Evolutionary conservation across 352 stramenopile genomes (phyloP), one percentile per base, ranked within the genome.

Genomic region (Pythium grandisporangium): DNA sequence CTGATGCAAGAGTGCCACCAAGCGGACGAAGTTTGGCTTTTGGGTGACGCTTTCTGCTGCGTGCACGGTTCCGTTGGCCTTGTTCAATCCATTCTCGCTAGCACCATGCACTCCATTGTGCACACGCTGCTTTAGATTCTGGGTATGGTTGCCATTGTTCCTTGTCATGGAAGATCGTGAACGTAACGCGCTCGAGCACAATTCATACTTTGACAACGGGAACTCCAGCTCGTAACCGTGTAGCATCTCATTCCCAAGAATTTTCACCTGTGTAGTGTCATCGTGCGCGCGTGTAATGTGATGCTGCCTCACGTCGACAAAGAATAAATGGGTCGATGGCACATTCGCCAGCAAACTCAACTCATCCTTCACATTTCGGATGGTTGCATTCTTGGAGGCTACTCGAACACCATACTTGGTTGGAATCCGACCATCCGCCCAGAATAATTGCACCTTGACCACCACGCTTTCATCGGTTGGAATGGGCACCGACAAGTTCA

Each of bases 151-250:
- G n/a, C n/a, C n/a, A n/a, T n/a, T n/a, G n/a, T n/a, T n/a, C n/a
- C n/a, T n/a, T n/a, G n/a, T n/a, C n/a, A n/a, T n/a, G n/a, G n/a
- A n/a, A n/a, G n/a, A n/a, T n/a, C n/a, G n/a, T n/a, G n/a, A n/a
- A 10, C 66, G 55, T 14, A 92, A 59, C 11, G 63, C 70, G 38
- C 58, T 52, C n/a, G 75, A 89, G 19, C 73, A 75, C 20, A 86
- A 77, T 1, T 77, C 59, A 37, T 90, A 86, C 14, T 80, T 66
- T 3, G 38, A 60, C 21, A 91, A 48, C 0, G 74, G 63, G 20
- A 71, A 32, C 24, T 95, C 83, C 11, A 98, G 56, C 51, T 98
- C 75, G 54, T 93, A 97, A 1, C 85, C 84, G 38, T 95, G 84
- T 2, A 95, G 53, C 14, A 67, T 56, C 14, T 60, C 53, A 21